Evolutionary conservation across 129 eudicot genomes (phyloP).

Genomic region (Flaveria ramosissima): DNA sequence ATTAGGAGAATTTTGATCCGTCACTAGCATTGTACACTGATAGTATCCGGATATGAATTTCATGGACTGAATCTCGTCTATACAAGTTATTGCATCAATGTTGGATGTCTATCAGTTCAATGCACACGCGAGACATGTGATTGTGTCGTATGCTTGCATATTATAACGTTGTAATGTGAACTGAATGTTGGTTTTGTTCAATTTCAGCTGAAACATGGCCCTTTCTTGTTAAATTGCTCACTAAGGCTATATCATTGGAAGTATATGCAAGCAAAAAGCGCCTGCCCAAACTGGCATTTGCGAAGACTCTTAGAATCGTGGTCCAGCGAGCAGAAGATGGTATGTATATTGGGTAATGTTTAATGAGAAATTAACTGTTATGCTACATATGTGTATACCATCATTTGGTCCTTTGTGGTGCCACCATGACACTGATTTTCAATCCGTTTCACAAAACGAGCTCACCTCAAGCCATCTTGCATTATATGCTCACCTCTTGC

Average conservation of each 20-base stretch:
- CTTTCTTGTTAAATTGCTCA: conserved; percentile 67
- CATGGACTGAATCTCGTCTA: conserved; percentile 12
- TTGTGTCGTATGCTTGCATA: conserved; percentile 12
- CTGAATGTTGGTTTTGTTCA: conserved; percentile 21
- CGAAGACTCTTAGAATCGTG: conserved; percentile 78
- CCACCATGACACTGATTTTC: conserved; percentile 20
- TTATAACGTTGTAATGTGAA: neutral
- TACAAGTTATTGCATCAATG: neutral
- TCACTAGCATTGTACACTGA: conserved; percentile 2
- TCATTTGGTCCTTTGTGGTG: conserved; percentile 7
- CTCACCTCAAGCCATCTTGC: conserved; percentile 8
- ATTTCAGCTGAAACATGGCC: conserved; percentile 94
- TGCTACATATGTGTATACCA: conserved; percentile 11
- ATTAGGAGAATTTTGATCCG: neutral
- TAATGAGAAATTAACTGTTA: conserved; percentile 15
- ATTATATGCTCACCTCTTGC: neutral
- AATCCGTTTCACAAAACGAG: neutral
- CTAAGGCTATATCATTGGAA: conserved; percentile 60
- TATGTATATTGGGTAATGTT: conserved; percentile 44
- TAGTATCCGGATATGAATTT: neutral
- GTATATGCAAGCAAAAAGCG: conserved; percentile 70
- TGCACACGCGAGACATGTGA: conserved; percentile 2
- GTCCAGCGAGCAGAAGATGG: conserved; percentile 79
- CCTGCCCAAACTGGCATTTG: conserved; percentile 64
- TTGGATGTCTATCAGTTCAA: conserved; percentile 20